Evolutionary conservation across 192 early-diverging fungal species (phyloP).

Genomic region (Dimargaris verticillata): DNA sequence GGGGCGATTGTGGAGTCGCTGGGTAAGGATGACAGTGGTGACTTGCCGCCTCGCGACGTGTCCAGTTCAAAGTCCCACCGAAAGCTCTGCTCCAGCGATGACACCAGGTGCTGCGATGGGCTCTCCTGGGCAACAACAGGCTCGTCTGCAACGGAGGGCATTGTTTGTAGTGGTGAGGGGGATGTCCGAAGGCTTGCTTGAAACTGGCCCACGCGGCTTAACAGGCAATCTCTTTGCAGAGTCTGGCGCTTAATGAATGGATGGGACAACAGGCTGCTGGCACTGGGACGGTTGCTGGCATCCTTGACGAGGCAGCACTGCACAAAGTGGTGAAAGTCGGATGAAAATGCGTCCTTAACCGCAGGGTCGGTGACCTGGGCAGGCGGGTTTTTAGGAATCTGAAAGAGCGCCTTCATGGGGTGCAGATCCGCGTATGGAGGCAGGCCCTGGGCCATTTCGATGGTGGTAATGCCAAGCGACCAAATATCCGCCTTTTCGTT

Average conservation of each 20-base stretch:
- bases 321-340: conserved; percentile 32
- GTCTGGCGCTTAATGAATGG: neutral
- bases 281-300: conserved; percentile 3
- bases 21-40: neutral
- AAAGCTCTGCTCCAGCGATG: neutral
- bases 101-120: too few relatives aligned
- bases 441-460: conserved; percentile 71
- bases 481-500: conserved; percentile 82
- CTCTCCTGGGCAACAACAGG: too few relatives aligned
- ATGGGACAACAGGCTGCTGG: neutral
- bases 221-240: neutral
- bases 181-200: too few relatives aligned
- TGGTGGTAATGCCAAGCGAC: conserved; percentile 74
- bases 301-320: conserved; percentile 24
- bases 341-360: conserved; percentile 21
- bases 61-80: conserved; percentile 5
- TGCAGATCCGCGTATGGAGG: conserved; percentile 75
- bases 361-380: conserved; percentile 31
- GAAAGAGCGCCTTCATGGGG: conserved; percentile 71
- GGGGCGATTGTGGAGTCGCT: neutral
- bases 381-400: conserved; percentile 65
- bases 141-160: too few relatives aligned
- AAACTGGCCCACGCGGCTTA: too few relatives aligned
- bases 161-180: too few relatives aligned
- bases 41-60: too few relatives aligned